Evolutionary conservation across 2,329 filamentous ascomycete genomes (phyloP).

Genomic region (Apiospora arundinis): DNA sequence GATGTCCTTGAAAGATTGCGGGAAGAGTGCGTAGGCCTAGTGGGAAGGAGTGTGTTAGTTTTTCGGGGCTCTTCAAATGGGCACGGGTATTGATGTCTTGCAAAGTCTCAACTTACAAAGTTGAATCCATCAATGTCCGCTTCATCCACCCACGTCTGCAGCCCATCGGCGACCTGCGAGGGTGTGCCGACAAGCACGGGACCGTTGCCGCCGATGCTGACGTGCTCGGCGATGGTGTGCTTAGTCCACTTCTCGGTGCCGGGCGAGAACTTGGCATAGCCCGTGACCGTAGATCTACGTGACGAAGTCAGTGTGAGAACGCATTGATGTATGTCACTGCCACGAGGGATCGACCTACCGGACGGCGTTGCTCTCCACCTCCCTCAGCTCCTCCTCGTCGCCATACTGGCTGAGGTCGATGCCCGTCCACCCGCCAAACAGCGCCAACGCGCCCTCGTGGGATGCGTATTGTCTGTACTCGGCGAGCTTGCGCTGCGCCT

Average conservation of each 20-base stretch:
- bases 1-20: constrained; percentile 71
- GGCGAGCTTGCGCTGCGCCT: constrained; percentile 67
- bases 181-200: constrained; percentile 70
- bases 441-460: constrained; percentile 67
- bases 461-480: constrained; percentile 67
- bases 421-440: constrained; percentile 78
- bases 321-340: not conserved
- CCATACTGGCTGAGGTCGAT: constrained; percentile 51
- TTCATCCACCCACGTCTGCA: constrained; percentile 72
- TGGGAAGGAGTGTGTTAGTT: not conserved
- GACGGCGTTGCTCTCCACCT: constrained; percentile 48
- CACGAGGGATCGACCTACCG: constrained; percentile 37
- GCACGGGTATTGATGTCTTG: not conserved
- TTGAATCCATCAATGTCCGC: constrained; percentile 80
- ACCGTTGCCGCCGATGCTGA: constrained; percentile 71
- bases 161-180: constrained; percentile 67
- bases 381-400: constrained; percentile 46
- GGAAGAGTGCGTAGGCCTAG: constrained; percentile 69
- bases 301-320: not conserved
- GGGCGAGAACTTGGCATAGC: constrained; percentile 61
- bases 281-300: constrained; percentile 58
- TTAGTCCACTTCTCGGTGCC: constrained; percentile 75
- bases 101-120: constrained; percentile 56
- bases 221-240: constrained; percentile 70
- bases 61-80: not conserved